phyloP scores from a whole-genome alignment of 257 asterid genomes.

The Coffea canephora region DNA sequence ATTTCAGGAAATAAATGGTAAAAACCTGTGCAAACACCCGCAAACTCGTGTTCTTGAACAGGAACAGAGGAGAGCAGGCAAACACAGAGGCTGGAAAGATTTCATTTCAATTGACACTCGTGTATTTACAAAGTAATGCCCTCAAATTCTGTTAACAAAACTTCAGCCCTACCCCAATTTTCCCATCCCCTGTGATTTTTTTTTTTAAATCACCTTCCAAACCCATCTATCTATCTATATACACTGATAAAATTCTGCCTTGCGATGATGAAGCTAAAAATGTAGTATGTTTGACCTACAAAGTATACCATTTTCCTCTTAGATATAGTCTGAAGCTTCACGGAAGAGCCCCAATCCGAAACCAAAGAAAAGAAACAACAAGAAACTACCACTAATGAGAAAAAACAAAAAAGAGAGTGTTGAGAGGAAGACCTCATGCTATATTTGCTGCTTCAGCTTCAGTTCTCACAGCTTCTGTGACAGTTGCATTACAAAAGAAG shows the following conservation, averaged over 20 bases:
- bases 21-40: no score
- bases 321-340: no score
- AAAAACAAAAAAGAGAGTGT: neutral
- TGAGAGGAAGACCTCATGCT: slow-evolving; percentile 13
- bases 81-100: neutral
- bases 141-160: slow-evolving; percentile 57
- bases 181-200: slow-evolving; percentile 6
- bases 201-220: neutral
- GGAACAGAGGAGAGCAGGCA: no score
- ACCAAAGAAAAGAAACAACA: neutral
- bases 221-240: slow-evolving; percentile 11
- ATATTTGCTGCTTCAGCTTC: slow-evolving; percentile 17
- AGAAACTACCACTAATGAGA: neutral
- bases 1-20: no score
- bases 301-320: neutral
- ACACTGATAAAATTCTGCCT: slow-evolving; percentile 26
- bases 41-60: no score
- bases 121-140: slow-evolving; percentile 56
- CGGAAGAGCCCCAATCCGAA: neutral
- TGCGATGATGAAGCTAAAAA: slow-evolving; percentile 18
- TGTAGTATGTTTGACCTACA: slow-evolving; percentile 13
- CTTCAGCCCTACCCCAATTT: slow-evolving; percentile 19
- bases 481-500: slow-evolving; percentile 85
- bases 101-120: slow-evolving; percentile 37
- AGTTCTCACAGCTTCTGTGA: slow-evolving; percentile 44